A percentile compares a stretch with the other conserved stretches of the same genome.
Evolutionary conservation across 495 filamentous ascomycete species (phyloP).

Genomic region (Aspergillus olivimuriae): DNA sequence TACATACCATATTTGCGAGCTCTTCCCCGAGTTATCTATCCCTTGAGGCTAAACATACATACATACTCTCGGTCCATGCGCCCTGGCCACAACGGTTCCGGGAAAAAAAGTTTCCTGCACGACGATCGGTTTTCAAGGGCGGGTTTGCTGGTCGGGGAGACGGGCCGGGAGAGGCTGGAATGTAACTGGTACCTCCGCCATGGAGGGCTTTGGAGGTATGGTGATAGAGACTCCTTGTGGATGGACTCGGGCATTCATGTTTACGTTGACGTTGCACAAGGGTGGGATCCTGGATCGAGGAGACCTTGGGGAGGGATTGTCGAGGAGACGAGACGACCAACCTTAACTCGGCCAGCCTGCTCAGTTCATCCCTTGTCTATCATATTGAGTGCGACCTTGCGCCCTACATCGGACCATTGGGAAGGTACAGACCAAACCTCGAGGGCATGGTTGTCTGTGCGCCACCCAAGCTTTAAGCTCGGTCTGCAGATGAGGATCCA

Average conservation of each 20-base stretch:
- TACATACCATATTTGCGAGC: too few relatives aligned
- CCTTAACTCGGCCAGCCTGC: too few relatives aligned
- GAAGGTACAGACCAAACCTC: too few relatives aligned
- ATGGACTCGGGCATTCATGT: too few relatives aligned
- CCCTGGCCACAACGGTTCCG: neutral
- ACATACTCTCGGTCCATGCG: too few relatives aligned
- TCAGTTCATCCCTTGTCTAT: neutral
- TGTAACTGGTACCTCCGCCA: slow-evolving; percentile 8
- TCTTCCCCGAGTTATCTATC: too few relatives aligned
- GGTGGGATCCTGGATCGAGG: neutral
- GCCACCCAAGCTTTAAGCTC: slow-evolving; percentile 13
- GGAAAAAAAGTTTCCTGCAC: slow-evolving; percentile 6
- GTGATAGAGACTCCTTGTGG: neutral
- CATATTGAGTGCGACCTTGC: too few relatives aligned
- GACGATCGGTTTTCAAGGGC: slow-evolving; percentile 8
- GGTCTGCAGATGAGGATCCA: slow-evolving; percentile 7
- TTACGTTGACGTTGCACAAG: too few relatives aligned
- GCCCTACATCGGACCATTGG: too few relatives aligned
- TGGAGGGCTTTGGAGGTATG: neutral
- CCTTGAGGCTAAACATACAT: too few relatives aligned
- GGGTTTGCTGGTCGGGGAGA: slow-evolving; percentile 13
- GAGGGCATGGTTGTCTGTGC: slow-evolving; percentile 15
- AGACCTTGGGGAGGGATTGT: too few relatives aligned
- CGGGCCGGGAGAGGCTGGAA: slow-evolving; percentile 14
- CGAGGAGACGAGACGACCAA: too few relatives aligned